These are phyloP conservation scores for Chytridium lagenaria DNA, from an alignment of 371 early-diverging fungal genomes.

Conservation along the genomic window DNA sequence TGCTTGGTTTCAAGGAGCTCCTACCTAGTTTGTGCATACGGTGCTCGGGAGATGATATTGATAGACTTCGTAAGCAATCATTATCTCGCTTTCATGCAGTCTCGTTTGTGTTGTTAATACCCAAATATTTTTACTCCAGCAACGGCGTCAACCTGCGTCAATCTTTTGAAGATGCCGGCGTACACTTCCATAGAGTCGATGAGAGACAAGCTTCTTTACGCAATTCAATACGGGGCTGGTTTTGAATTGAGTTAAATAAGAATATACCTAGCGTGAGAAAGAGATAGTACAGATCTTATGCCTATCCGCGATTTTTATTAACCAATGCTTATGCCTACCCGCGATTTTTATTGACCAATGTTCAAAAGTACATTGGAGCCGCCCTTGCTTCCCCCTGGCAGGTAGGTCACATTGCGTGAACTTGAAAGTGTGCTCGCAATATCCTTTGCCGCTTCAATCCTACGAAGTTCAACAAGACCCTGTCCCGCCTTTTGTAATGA, in stretches of 20 bases:
- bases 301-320: too few relatives aligned
- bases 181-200: conserved; percentile 66
- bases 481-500: conserved; percentile 88
- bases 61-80: conserved; percentile 58
- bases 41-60: conserved; percentile 63
- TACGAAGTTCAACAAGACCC: conserved; percentile 93
- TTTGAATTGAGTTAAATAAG: conserved; percentile 69
- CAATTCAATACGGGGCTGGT: conserved; percentile 87
- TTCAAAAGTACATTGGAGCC: conserved; percentile 59
- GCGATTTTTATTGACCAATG: neutral
- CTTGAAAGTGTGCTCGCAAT: conserved; percentile 90
- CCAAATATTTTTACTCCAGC: conserved; percentile 33
- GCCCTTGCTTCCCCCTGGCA: conserved; percentile 71
- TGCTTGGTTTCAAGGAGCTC: conserved; percentile 88
- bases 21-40: conserved; percentile 64
- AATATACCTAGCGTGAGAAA: conserved; percentile 63
- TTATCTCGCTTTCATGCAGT: too few relatives aligned
- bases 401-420: conserved; percentile 89
- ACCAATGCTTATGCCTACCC: neutral
- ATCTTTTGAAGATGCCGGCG: conserved; percentile 88
- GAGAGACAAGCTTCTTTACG: conserved; percentile 76
- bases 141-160: conserved; percentile 84
- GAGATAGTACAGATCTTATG: too few relatives aligned
- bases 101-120: neutral
- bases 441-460: conserved; percentile 96